Percentiles rank a stretch among this genome's conserved stretches.
These are phyloP conservation scores for Phytophthora tubulina DNA, from an alignment of 352 stramenopile genomes.

Conservation along the genomic window DNA sequence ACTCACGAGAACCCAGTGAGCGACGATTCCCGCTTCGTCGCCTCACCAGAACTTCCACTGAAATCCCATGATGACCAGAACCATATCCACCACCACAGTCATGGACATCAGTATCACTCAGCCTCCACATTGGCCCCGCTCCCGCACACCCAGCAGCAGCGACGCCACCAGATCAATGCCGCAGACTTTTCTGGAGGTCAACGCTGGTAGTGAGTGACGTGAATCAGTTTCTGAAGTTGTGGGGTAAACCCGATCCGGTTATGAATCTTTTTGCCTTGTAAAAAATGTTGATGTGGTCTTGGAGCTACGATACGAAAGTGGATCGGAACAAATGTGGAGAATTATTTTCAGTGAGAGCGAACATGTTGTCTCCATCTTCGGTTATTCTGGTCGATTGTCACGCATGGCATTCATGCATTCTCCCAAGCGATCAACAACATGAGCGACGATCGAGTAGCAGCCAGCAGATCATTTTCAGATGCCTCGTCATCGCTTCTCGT, in stretches of 20 bases:
- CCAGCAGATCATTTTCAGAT: conserved; percentile 14
- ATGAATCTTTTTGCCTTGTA: conserved; percentile 36
- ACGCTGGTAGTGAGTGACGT: conserved; percentile 26
- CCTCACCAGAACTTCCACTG: conserved; percentile 15
- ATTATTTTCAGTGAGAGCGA: conserved; percentile 26
- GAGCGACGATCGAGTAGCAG: conserved; percentile 28
- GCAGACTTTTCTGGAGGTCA: conserved; percentile 24
- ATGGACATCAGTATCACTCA: conserved; percentile 26
- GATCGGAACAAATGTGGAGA: neutral
- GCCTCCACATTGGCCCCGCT: neutral
- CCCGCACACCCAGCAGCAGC: conserved; percentile 23
- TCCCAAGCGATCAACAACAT: conserved; percentile 3
- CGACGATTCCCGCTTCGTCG: conserved; percentile 48
- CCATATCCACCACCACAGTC: conserved; percentile 24
- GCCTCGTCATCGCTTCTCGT: conserved; percentile 22
- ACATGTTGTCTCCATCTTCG: neutral
- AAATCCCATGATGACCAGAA: conserved; percentile 22
- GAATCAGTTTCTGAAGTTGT: neutral
- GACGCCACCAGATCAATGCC: conserved; percentile 18
- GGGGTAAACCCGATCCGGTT: conserved; percentile 5
- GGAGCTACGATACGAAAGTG: neutral
- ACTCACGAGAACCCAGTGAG: conserved; percentile 72
- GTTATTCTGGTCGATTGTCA: conserved; percentile 27
- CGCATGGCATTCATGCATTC: conserved; percentile 6
- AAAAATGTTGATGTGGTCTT: conserved; percentile 4